Evolutionary conservation across 495 filamentous ascomycete genomes (phyloP).

Genomic region (Talaromyces borbonicus): DNA sequence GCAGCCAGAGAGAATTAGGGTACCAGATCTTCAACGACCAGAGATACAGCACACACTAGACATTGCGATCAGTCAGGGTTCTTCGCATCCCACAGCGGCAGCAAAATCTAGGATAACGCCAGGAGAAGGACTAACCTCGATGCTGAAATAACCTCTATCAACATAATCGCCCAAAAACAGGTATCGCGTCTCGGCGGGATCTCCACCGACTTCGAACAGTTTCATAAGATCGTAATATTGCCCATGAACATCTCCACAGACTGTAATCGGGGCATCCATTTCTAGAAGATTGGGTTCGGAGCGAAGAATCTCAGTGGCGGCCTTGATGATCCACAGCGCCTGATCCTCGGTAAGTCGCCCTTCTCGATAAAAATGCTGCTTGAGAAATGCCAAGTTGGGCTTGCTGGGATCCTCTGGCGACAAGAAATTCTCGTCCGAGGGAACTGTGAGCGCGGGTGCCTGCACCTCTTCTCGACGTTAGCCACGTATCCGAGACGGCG

Average conservation of each 20-base stretch:
- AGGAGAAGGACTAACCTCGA: slow-evolving; percentile 53
- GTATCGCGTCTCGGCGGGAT: slow-evolving; percentile 91
- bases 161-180: slow-evolving; percentile 97
- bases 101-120: too few relatives aligned
- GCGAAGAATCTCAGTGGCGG: slow-evolving; percentile 72
- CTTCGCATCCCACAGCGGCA: neutral
- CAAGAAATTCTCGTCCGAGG: slow-evolving; percentile 70
- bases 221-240: slow-evolving; percentile 99
- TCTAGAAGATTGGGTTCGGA: slow-evolving; percentile 91
- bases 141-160: slow-evolving; percentile 96
- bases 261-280: slow-evolving; percentile 99
- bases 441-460: slow-evolving; percentile 86
- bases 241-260: slow-evolving; percentile 96
- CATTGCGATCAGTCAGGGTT: slow-evolving; percentile 12
- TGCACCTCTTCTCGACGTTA: slow-evolving; percentile 63
- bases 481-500: slow-evolving; percentile 7
- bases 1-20: slow-evolving; percentile 90
- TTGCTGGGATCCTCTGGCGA: slow-evolving; percentile 75
- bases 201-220: slow-evolving; percentile 95
- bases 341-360: slow-evolving; percentile 94
- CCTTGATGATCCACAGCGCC: slow-evolving; percentile 86
- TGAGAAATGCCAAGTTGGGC: slow-evolving; percentile 87
- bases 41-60: slow-evolving; percentile 83
- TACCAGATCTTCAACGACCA: slow-evolving; percentile 99
- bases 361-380: slow-evolving; percentile 97